Evolutionary conservation across 1,284 basidiomycete genomes (phyloP).

Genomic region (Leucoagaricus sp.): DNA sequence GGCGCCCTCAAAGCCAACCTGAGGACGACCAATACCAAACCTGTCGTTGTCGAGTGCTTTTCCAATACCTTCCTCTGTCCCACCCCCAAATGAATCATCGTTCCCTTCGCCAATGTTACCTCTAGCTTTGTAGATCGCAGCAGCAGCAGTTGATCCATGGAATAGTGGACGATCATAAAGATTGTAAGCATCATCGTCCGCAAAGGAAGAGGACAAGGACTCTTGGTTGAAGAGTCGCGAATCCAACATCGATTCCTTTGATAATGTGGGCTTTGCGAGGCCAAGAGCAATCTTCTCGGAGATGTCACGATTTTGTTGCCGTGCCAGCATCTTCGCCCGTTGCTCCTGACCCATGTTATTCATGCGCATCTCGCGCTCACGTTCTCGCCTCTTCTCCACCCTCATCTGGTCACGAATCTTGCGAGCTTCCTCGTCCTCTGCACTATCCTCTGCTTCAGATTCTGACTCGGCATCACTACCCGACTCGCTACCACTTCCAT

Average conservation of each 20-base stretch:
- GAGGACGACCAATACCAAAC: constrained; percentile 88
- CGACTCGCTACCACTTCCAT: constrained; percentile 75
- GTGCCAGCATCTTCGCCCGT: constrained; percentile 92
- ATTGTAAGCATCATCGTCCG: constrained; percentile 91
- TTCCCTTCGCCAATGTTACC: constrained; percentile 83
- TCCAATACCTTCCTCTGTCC: constrained; percentile 91
- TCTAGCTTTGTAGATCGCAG: constrained; percentile 95
- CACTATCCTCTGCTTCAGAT: constrained; percentile 50
- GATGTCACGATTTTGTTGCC: constrained; percentile 97
- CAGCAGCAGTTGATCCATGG: constrained; percentile 93
- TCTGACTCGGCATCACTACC: constrained; percentile 39
- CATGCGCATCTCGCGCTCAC: constrained; percentile 98
- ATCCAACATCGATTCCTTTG: constrained; percentile 97
- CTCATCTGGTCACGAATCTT: constrained; percentile 90
- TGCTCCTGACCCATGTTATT: constrained; percentile 99
- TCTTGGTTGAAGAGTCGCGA: constrained; percentile 98
- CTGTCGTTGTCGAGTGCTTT: constrained; percentile 92
- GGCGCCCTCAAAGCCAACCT: constrained; percentile 88
- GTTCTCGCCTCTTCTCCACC: constrained; percentile 88
- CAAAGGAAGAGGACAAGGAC: constrained; percentile 79
- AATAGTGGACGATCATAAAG: constrained; percentile 96
- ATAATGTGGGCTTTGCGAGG: constrained; percentile 92
- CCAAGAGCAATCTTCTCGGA: constrained; percentile 99
- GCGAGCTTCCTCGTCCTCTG: constrained; percentile 85
- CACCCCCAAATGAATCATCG: constrained; percentile 90